Percentiles rank a stretch among this genome's conserved stretches.
phyloP scores from a whole-genome alignment of 1,139 yeast species.

The Ogataea hybrid region DNA sequence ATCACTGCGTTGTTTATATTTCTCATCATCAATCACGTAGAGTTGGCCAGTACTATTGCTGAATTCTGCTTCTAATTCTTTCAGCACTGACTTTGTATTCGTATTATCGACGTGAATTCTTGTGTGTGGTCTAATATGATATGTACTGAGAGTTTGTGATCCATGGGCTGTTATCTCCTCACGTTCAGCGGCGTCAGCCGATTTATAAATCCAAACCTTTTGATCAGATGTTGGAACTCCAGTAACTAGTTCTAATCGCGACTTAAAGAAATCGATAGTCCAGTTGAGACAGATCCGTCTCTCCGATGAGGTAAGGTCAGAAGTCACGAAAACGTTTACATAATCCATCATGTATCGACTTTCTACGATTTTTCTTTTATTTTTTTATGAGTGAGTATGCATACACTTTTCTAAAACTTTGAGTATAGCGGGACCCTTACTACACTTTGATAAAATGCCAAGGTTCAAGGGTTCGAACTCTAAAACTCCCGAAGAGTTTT shows the following conservation, averaged over 20 bases:
- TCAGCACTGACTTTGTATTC: constrained; percentile 49
- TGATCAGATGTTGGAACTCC: constrained; percentile 72
- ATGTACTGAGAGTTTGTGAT: constrained; percentile 22
- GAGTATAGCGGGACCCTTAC: no score
- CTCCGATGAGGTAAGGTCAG: constrained; percentile 68
- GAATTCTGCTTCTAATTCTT: constrained; percentile 36
- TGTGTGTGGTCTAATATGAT: constrained; percentile 37
- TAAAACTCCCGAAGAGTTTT: constrained; percentile 73
- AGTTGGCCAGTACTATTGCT: constrained; percentile 36
- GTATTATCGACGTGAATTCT: constrained; percentile 56
- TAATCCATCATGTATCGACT: constrained; percentile 37
- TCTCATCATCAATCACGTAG: constrained; percentile 62
- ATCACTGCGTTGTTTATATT: constrained; percentile 58
- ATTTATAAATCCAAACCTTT: constrained; percentile 47
- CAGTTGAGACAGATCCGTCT: constrained; percentile 65
- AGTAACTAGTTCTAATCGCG: constrained; percentile 65
- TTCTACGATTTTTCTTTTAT: no score
- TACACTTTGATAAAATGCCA: not conserved
- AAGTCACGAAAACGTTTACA: constrained; percentile 57
- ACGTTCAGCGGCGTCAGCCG: constrained; percentile 41
- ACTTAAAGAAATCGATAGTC: constrained; percentile 54
- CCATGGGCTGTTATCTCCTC: constrained; percentile 24
- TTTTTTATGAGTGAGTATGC: no score
- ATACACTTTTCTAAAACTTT: no score
- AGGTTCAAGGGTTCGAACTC: constrained; percentile 35